Percentiles rank a stretch among this genome's conserved stretches.
Evolutionary conservation across 2,329 filamentous ascomycete species (phyloP).

Genomic region (Cucurbitaria berberidis): DNA sequence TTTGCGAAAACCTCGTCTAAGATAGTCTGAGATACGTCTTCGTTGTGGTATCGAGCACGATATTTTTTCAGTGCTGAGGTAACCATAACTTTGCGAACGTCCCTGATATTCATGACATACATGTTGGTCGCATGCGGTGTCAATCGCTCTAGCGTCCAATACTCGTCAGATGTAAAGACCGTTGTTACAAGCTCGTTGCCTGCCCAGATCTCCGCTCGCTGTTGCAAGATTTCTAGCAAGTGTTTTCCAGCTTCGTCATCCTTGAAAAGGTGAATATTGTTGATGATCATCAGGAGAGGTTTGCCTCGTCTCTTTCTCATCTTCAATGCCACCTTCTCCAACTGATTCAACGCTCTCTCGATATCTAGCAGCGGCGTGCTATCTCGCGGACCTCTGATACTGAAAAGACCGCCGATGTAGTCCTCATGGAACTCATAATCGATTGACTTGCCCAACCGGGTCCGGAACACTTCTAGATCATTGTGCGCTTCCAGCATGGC

Average conservation of each 20-base stretch:
- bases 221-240: constrained; percentile 89
- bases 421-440: constrained; percentile 98
- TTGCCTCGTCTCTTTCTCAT: constrained; percentile 66
- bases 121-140: constrained; percentile 92
- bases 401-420: constrained; percentile 94
- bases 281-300: constrained; percentile 88
- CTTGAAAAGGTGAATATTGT: constrained; percentile 87
- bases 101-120: constrained; percentile 84
- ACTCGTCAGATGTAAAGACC: constrained; percentile 95
- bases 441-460: constrained; percentile 87
- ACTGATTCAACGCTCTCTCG: constrained; percentile 93
- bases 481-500: constrained; percentile 97
- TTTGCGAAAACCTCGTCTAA: constrained; percentile 81
- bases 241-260: constrained; percentile 90
- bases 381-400: constrained; percentile 88
- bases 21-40: constrained; percentile 61
- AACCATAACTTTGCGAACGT: constrained; percentile 78
- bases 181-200: constrained; percentile 86
- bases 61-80: constrained; percentile 77
- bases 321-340: constrained; percentile 89
- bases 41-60: constrained; percentile 73
- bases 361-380: constrained; percentile 92
- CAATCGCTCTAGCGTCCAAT: constrained; percentile 94
- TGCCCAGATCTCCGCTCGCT: constrained; percentile 95
- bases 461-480: constrained; percentile 91